Evolutionary conservation across 2,329 filamentous ascomycete species (phyloP).

Genomic region (Chrysosporium keratinophilum): DNA sequence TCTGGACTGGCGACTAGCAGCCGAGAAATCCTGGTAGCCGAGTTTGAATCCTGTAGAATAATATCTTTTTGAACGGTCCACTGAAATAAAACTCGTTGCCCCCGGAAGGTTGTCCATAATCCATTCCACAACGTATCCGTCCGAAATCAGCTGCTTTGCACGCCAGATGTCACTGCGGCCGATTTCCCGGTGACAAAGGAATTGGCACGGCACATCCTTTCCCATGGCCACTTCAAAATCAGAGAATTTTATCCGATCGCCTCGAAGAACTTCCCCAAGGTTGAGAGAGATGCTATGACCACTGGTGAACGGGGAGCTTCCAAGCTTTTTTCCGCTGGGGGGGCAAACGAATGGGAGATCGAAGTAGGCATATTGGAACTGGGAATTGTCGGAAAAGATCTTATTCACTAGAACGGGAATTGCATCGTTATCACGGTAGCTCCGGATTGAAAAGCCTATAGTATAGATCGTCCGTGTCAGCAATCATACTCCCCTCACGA

Average conservation of each 20-base stretch:
- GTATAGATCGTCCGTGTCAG: conserved; percentile 2
- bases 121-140: conserved; percentile 84
- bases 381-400: conserved; percentile 77
- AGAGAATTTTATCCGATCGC: conserved; percentile 73
- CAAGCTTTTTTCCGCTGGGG: conserved; percentile 56
- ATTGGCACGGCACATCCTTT: conserved; percentile 60
- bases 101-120: conserved; percentile 86
- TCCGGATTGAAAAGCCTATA: conserved; percentile 70
- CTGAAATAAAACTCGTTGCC: conserved; percentile 77
- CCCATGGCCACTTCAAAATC: conserved; percentile 74
- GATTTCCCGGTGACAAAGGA: conserved; percentile 61
- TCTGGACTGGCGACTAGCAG: conserved; percentile 48
- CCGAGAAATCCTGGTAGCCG: conserved; percentile 60
- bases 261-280: conserved; percentile 74
- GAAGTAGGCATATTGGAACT: conserved; percentile 85
- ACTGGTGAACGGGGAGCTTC: conserved; percentile 58
- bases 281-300: conserved; percentile 73
- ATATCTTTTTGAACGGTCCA: conserved; percentile 75
- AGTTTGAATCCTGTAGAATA: conserved; percentile 86
- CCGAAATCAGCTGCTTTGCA: conserved; percentile 60
- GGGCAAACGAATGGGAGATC: conserved; percentile 81
- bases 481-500: conserved; percentile 6
- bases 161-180: conserved; percentile 54
- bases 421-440: conserved; percentile 62
- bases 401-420: conserved; percentile 88